These are phyloP conservation scores for Parathielavia hyrcaniae DNA, from an alignment of 495 filamentous ascomycete species.

Conservation along the genomic window DNA sequence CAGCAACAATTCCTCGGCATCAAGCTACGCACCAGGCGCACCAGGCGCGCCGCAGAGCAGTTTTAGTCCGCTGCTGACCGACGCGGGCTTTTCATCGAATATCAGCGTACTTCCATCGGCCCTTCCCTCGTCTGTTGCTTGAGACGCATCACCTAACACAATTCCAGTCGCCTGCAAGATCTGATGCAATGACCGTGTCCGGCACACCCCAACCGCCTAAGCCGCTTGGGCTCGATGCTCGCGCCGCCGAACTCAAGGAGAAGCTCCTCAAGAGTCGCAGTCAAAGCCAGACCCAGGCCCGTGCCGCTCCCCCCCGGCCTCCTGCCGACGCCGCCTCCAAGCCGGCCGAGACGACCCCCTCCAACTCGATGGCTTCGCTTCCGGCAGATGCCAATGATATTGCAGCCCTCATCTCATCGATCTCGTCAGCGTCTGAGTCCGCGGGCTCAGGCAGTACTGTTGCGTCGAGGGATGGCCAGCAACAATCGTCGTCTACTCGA, in stretches of 20 bases:
- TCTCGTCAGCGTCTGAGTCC: slow-evolving; percentile 7
- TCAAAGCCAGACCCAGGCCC: slow-evolving; percentile 11
- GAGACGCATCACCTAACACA: background rate
- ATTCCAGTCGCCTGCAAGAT: background rate
- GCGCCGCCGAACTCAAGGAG: slow-evolving; percentile 26
- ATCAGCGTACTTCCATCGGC: background rate
- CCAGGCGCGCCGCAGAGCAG: background rate
- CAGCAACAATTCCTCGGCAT: too few species aligned
- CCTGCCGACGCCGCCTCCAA: background rate
- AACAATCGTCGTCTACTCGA: background rate
- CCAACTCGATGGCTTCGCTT: slow-evolving; percentile 13
- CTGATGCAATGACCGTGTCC: background rate
- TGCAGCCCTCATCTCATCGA: slow-evolving; percentile 24
- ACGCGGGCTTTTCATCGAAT: background rate
- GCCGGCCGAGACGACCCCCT: slow-evolving; percentile 2
- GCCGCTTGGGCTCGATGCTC: slow-evolving; percentile 21
- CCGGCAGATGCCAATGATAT: slow-evolving; percentile 25
- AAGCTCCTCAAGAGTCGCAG: slow-evolving; percentile 20
- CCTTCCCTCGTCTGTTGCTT: background rate
- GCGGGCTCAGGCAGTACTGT: background rate
- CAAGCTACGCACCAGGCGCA: too few species aligned
- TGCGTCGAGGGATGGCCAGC: background rate
- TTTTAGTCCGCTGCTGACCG: background rate
- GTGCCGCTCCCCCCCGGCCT: background rate
- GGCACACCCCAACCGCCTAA: background rate